Evolutionary conservation across 805 yeast genomes (phyloP), one percentile per base, ranked within the genome.

Genomic region (Suhomyces sp.): DNA sequence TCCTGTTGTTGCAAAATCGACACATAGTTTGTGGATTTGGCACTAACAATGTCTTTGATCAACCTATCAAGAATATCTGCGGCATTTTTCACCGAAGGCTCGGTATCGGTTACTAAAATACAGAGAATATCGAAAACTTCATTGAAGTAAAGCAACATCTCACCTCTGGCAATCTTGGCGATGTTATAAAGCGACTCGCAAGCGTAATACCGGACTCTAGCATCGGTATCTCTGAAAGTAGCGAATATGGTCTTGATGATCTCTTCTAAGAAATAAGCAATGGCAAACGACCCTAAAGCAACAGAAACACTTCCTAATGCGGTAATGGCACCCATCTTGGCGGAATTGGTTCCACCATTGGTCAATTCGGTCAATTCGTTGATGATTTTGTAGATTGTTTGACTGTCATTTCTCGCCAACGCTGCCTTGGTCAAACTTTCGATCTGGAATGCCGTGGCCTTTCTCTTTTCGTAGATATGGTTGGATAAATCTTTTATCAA

Each of bases 161-260:
- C 98, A 19, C 98, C 98, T 47, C 95, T 80, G 3, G 98, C 95
- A 14, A 93, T 95, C 54, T 93, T 93, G 30, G 98, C 95, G 29
- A 93, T 90, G 60, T 93, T 93, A 61, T 93, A 93, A 42, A 93
- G 70, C 31, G 95, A 83, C 54, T 93, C 98, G 64, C 98, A 93
- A 0, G 98, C 97, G 58, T 88, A 93, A 53, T 93, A 93, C 36
- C 98, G 72, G 6, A 93, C 98, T 47, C 95, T 77, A n/a, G 96
- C 91, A 57, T 93, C 96, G 41, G 93, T 96, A 53, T 93, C 98
- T 32, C 95, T 91, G 58, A 93, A 93, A 40, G 97, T 91, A 0
- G 96, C 91, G 48, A 93, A 68, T 10, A 93, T 95, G 0, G 98
- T 97, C 42, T 87, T 93, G 43, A 93, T 78, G 38, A 93, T 88